Conservation (phyloP, 768 basidiomycete species). For the Suillus americanus region DNA sequence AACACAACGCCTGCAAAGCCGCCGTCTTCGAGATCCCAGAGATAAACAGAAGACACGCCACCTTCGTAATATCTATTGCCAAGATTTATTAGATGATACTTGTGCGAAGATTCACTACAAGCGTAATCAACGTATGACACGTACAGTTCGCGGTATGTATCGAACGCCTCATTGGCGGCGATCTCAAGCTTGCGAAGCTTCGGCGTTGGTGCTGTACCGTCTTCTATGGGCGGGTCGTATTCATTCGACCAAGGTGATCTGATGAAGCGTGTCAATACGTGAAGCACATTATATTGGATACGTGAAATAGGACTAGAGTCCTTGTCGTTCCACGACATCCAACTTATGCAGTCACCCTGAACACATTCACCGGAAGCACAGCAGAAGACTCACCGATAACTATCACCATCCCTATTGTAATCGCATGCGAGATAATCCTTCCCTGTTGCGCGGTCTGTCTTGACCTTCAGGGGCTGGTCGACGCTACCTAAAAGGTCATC, state of each 20-base stretch:
- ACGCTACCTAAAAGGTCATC: constrained; percentile 95
- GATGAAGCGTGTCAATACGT: constrained; percentile 14
- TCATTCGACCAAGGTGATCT: constrained; percentile 99
- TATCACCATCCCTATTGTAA: constrained; percentile 91
- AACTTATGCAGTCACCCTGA: neutral
- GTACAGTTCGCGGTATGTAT: constrained; percentile 94
- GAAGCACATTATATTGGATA: neutral
- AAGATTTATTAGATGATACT: neutral
- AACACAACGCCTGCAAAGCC: constrained; percentile 96
- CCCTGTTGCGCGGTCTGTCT: constrained; percentile 76
- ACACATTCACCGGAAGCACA: neutral
- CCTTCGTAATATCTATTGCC: constrained; percentile 88
- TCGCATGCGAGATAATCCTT: constrained; percentile 92
- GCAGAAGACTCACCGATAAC: constrained; percentile 64
- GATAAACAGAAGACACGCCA: constrained; percentile 94
- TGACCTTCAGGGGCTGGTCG: constrained; percentile 88
- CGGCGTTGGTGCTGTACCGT: constrained; percentile 82
- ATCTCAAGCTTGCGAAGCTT: constrained; percentile 91
- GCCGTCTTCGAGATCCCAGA: constrained; percentile 97
- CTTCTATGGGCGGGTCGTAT: constrained; percentile 87
- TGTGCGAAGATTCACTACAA: constrained; percentile 7
- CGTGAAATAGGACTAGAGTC: too few relatives aligned
- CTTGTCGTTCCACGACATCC: neutral
- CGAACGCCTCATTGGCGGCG: constrained; percentile 93
- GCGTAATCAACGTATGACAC: constrained; percentile 19